Percentiles rank a stretch among this genome's conserved stretches.
These are phyloP conservation scores for Lepiota brunneoincarnata DNA, from an alignment of 768 basidiomycete species.

Conservation along the genomic window DNA sequence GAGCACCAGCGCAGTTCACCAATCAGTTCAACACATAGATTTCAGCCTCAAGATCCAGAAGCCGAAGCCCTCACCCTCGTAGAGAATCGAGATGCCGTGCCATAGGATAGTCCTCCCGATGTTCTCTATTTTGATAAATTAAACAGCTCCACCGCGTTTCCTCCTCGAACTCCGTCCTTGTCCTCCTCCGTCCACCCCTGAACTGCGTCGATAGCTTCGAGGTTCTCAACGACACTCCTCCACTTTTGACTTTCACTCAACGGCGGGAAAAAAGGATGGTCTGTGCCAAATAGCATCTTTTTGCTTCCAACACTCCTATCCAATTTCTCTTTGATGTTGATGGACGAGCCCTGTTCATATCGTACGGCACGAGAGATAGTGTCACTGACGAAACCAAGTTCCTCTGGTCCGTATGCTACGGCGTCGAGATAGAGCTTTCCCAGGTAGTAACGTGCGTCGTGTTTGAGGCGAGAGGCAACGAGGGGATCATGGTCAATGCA, in stretches of 20 bases:
- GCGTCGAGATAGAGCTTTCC: slow-evolving; percentile 82
- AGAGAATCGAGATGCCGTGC: background rate
- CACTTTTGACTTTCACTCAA: slow-evolving; percentile 66
- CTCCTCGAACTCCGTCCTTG: slow-evolving; percentile 63
- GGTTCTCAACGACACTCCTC: slow-evolving; percentile 83
- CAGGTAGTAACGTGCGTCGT: slow-evolving; percentile 83
- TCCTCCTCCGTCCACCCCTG: slow-evolving; percentile 58
- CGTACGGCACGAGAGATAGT: slow-evolving; percentile 58
- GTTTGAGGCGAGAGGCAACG: slow-evolving; percentile 68
- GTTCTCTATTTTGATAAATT: slow-evolving; percentile 28
- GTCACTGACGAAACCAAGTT: slow-evolving; percentile 75
- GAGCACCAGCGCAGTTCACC: slow-evolving; percentile 87
- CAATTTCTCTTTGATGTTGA: slow-evolving; percentile 9
- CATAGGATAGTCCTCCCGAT: background rate
- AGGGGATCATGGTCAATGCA: slow-evolving; percentile 85
- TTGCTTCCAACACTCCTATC: slow-evolving; percentile 48
- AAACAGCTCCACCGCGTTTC: slow-evolving; percentile 75
- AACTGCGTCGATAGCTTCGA: slow-evolving; percentile 73
- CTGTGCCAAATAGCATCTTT: slow-evolving; percentile 79
- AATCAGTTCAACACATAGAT: slow-evolving; percentile 92
- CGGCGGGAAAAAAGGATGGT: slow-evolving; percentile 91
- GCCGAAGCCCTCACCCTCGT: slow-evolving; percentile 28
- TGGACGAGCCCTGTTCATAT: slow-evolving; percentile 38
- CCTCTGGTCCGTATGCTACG: slow-evolving; percentile 86
- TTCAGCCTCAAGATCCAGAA: slow-evolving; percentile 95